Evolutionary conservation across 345 rosid species (phyloP).

Genomic region (Viola odorata): DNA sequence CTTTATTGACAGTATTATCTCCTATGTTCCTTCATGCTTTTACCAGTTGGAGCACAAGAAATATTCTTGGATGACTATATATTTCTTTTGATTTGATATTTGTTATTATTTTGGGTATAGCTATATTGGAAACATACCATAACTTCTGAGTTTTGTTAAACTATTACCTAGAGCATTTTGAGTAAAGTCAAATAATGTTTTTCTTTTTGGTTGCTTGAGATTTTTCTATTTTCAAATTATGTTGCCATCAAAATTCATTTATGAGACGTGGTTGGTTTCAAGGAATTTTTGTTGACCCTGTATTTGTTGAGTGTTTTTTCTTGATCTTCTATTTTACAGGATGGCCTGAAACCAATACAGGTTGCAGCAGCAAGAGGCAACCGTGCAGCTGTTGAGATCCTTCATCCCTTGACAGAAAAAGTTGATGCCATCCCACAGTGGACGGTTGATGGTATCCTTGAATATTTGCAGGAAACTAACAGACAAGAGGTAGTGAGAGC

Average conservation of each 20-base stretch:
- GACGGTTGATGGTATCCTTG: conserved; percentile 71
- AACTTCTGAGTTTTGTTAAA: neutral
- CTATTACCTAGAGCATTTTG: neutral
- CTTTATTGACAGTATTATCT: neutral
- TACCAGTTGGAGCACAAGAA: neutral
- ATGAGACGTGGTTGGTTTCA: neutral
- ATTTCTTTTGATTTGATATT: neutral
- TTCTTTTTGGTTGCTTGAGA: neutral
- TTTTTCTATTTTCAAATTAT: neutral
- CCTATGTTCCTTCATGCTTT: neutral
- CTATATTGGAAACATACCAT: neutral
- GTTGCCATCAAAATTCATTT: neutral
- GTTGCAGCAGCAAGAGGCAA: conserved; percentile 80
- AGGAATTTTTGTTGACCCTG: neutral
- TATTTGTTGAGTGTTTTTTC: too few relatives aligned
- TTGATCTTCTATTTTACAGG: conserved; percentile 39
- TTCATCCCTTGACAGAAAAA: conserved; percentile 60
- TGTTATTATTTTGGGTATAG: neutral
- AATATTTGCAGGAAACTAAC: conserved; percentile 43
- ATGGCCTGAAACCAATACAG: conserved; percentile 71
- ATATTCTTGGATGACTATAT: neutral
- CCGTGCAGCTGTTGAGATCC: conserved; percentile 59
- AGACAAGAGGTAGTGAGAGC: conserved; percentile 36
- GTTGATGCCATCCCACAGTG: conserved; percentile 51
- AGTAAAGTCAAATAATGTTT: neutral